Evolutionary conservation across 1,284 basidiomycete genomes (phyloP).

Genomic region (Sanghuangporus sanghuang): DNA sequence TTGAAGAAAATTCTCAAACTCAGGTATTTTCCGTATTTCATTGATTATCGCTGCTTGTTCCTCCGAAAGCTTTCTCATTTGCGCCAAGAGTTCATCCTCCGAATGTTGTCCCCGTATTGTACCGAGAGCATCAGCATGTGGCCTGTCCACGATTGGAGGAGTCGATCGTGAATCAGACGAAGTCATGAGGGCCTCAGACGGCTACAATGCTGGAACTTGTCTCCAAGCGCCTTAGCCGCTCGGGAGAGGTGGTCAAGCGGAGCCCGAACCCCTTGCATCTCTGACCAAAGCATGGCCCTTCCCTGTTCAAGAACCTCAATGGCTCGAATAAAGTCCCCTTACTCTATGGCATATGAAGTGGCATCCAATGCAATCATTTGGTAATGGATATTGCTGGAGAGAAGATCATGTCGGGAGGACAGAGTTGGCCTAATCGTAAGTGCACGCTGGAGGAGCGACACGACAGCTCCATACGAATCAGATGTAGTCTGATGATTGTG

Average conservation of each 20-base stretch:
- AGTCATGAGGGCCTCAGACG: neutral
- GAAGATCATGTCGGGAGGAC: no score
- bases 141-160: neutral
- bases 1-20: conserved; percentile 11
- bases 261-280: neutral
- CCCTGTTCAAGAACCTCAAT: conserved; percentile 6
- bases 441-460: no score
- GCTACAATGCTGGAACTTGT: neutral
- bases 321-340: neutral
- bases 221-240: neutral
- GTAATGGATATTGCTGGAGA: no score
- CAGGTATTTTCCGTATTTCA: conserved; percentile 6
- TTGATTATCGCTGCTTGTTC: conserved; percentile 3
- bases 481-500: no score
- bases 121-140: neutral
- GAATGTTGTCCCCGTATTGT: no score
- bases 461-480: no score
- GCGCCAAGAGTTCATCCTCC: no score
- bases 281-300: conserved; percentile 1
- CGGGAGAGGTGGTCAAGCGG: neutral
- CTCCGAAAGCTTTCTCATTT: neutral
- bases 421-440: no score
- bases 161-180: neutral
- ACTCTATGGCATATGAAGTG: neutral
- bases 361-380: neutral